Base-by-base conservation (phyloP, 176 grass and related monocot species). In the Cenchrus purpureus region DNA sequence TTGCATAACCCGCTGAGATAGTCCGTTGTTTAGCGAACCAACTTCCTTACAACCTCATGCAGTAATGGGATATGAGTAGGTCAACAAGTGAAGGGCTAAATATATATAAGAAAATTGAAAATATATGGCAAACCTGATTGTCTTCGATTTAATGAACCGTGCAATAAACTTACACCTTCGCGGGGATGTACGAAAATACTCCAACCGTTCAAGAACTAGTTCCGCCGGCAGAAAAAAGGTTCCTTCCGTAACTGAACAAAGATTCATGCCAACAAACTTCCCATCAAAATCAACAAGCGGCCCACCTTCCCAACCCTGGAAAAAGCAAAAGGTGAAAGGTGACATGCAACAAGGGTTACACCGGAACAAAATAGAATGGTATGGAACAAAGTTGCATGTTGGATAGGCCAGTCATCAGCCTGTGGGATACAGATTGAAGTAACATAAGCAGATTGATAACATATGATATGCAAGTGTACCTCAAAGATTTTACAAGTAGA, bases 221-320 rank as follows among this genome's bases (percentile, higher is more conserved):
- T 12, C 29, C 22, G 29, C 70, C 40, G 70, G 45, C 2, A 74
- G 5, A 19, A 83, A 74, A 83, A 32, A 22, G 48, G 59, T 17
- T 64, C 29, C 34, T 43, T 55, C 59, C 8, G 25, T 64, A 66
- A 12, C 13, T 8, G 29, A 28, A 66, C 12, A 74, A 53, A 54
- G 29, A n/a, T 84, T 83, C 80, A 85, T 85, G 20, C 83, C 72
- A 68, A 77, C 2, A 58, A 85, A 3, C 52, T 75, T 17, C 57
- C 76, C 84, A 4, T 70, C 45, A 15, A 50, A 50, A 32, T n/a
- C 2, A 71, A 85, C 4, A 77, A 78, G 54, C 6, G 83, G 74
- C 4, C 56, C 52, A 54, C 52, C 52, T 54, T 54, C 52, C 53
- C 52, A 74, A 85, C 40, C 51, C 83, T 85, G 78, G 1, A 3